Percentiles rank a stretch among this genome's conserved stretches.
phyloP scores from a whole-genome alignment of 176 grass and related monocot species.

The Olyra latifolia region DNA sequence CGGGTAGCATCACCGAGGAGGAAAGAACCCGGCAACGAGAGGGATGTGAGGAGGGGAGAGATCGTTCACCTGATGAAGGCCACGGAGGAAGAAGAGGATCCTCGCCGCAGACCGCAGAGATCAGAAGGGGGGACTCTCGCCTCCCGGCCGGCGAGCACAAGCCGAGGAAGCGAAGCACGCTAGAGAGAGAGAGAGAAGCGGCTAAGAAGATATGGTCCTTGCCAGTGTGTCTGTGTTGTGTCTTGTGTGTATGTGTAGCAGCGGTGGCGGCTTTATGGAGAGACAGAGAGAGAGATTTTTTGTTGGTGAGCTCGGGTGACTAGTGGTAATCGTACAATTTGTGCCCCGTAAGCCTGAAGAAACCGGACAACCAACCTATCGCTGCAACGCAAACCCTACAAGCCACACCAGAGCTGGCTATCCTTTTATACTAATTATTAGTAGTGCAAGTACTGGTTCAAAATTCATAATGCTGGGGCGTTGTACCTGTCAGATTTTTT shows the following conservation, averaged over 20 bases:
- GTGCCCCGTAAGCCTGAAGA: neutral
- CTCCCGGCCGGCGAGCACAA: too few species aligned
- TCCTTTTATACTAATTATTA: neutral
- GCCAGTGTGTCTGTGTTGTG: neutral
- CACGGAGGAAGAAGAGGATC: neutral
- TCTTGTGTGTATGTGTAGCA: neutral
- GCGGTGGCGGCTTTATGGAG: neutral
- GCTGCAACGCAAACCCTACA: neutral
- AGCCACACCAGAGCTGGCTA: neutral
- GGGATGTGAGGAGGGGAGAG: neutral
- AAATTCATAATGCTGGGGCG: neutral
- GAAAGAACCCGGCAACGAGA: neutral
- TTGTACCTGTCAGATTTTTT: too few species aligned
- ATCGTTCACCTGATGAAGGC: neutral
- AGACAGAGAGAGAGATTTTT: neutral
- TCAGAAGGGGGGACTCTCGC: neutral
- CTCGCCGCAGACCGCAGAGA: neutral
- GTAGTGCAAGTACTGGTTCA: neutral
- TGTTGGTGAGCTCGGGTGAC: neutral
- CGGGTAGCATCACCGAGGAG: neutral
- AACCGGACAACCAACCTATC: neutral
- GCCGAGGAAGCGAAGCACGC: too few species aligned
- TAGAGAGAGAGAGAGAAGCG: neutral
- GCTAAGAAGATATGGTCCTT: neutral
- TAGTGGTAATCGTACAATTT: neutral